Base-by-base conservation (phyloP, 1,284 basidiomycete genomes). In the Cryptococcus amylolentus region DNA sequence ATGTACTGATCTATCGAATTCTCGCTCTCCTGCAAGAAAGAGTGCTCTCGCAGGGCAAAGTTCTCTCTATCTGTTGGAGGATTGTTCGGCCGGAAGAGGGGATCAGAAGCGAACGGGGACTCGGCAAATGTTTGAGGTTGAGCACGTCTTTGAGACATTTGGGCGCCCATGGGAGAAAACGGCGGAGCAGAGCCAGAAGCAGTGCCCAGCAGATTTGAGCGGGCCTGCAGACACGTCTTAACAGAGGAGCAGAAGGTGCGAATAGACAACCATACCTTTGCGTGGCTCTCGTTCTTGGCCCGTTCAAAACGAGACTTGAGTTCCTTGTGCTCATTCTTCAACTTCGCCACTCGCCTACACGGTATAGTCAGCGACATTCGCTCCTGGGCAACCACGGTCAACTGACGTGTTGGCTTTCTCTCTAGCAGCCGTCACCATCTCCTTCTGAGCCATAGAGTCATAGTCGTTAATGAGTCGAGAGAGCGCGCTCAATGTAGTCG, bases 391-490 rank as follows among this genome's bases (percentile, higher is more conserved):
- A 7, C 14, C 13, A 28, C 13, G 40, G 20, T 8, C 12, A 28
- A 78, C 85, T 69, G 70, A 93, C 91, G 89, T 87, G 72, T 88
- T 82, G 0, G 92, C 94, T 78, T 97, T 97, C 80, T 95, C 92
- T 73, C 91, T 86, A 77, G 95, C 95, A 42, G 88, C 86, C 65
- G 90, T 91, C 52, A 95, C 89, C 69, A 96, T 91, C 76, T 97
- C 93, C 62, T 92, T 83, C 79, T 88, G 89, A 0, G 89, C 90
- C 89, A 97, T 92, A 12, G 89, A 88, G 70, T 96, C 93, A 71
- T 95, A 97, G 71, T 98, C 94, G 66, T 96, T 92, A 62, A 96
- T 86, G 54, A 94, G 91, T 55, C 93, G 81, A 54, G 89, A 86
- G 81, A 97, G 87, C 2, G 91, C 91, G n/a, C 90, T 84, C 18